Conservation (phyloP, 2,329 filamentous ascomycete species). For the Sporothrix sp. region DNA sequence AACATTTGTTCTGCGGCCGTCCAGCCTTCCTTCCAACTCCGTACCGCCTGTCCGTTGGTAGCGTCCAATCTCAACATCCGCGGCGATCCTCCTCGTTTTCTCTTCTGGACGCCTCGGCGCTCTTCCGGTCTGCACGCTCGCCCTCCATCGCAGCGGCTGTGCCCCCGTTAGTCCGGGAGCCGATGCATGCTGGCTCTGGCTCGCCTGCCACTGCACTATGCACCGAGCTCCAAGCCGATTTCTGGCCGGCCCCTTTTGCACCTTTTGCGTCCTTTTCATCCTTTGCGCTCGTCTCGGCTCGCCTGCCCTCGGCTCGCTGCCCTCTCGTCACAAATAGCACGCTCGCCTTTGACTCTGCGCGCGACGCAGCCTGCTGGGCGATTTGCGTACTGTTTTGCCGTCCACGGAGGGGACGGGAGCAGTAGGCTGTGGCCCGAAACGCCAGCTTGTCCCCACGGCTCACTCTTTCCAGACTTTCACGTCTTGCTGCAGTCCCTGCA, state of each 20-base stretch:
- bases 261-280: constrained; percentile 20
- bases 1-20: neutral
- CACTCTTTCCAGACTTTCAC: neutral
- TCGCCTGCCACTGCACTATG: constrained; percentile 27
- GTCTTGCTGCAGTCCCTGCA: no score
- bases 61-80: neutral
- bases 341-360: neutral
- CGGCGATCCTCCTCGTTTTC: constrained; percentile 4
- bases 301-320: neutral
- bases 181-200: constrained; percentile 26
- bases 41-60: neutral
- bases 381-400: constrained; percentile 29
- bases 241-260: constrained; percentile 20
- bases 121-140: constrained; percentile 12
- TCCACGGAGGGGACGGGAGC: neutral
- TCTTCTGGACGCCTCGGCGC: constrained; percentile 12
- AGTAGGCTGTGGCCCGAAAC: neutral
- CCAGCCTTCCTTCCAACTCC: neutral
- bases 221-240: constrained; percentile 22
- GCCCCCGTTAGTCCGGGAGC: constrained; percentile 29
- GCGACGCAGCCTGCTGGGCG: constrained; percentile 26
- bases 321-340: neutral
- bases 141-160: constrained; percentile 27
- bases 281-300: neutral
- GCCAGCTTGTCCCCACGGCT: no score